Evolutionary conservation across 176 grass and related monocot genomes (phyloP), one percentile per base, ranked within the genome.

Genomic region (Ampelocalamus luodianensis): DNA sequence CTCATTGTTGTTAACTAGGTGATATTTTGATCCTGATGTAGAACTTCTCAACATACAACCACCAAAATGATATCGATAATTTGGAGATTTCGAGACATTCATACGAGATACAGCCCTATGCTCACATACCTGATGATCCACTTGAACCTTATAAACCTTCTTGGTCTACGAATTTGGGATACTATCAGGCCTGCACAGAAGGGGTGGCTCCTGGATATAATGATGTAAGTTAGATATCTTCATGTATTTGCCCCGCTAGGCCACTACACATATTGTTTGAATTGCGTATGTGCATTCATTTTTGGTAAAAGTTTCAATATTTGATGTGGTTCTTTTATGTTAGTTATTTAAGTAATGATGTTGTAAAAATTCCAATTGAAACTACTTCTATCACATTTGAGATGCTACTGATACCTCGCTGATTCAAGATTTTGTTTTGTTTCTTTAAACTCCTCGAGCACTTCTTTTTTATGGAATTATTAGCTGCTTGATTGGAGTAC

Each of bases 141-240:
- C 49, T 90, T 59, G 91, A 93, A 66, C 85, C 89, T 82, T 90
- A 76, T 76, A 82, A 81, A 51, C 71, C 89, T 60, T 92, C 91
- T 54, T 97, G 91, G 91, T 90, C 79, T 50, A 88, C 67, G 44
- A 82, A 90, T 92, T 63, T 73, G 43, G 87, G 82, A 65, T 86
- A 84, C 76, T 88, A 86, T 85, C 76, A 89, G 26, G 15, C 86
- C 65, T 84, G 60, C 71, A 61, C 73, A 48, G 87, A 90, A 87
- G 89, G 66, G 49, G 67, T 79, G 13, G 11, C 70, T 71, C 29
- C 81, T 80, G 58, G 77, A 50, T 92, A 82, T 56, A 74, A 81
- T 54, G 72, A 92, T 72, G 94, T 97, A 89, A 92, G 94, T 84
- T 69, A 43, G 18, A 54, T 85, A 5, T 8, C 53, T 71, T 71